Evolutionary conservation across 108 stramenopile genomes (phyloP).

Genomic region (Ochromonas danica): DNA sequence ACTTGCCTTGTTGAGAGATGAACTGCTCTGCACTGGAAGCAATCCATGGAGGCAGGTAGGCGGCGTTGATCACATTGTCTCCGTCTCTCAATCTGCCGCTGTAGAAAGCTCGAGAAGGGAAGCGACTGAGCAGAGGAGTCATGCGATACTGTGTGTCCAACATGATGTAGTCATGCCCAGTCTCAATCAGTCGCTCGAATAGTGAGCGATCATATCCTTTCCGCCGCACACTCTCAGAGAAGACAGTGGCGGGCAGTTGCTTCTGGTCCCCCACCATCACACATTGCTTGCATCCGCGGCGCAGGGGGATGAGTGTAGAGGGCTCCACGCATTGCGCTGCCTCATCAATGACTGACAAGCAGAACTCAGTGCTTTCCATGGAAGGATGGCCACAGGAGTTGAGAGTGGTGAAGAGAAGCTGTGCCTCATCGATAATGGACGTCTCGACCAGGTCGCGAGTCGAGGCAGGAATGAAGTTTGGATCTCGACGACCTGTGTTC

Average conservation of each 20-base stretch:
- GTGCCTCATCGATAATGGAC: slow-evolving; percentile 77
- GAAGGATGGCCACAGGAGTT: slow-evolving; percentile 79
- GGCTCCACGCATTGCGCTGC: slow-evolving; percentile 95
- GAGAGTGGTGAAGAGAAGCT: slow-evolving; percentile 93
- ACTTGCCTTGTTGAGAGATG: too few relatives aligned
- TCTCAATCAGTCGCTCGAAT: slow-evolving; percentile 90
- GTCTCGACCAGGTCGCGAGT: slow-evolving; percentile 54
- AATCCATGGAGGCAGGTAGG: slow-evolving; percentile 38
- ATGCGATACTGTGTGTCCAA: slow-evolving; percentile 95
- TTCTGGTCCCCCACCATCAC: slow-evolving; percentile 95
- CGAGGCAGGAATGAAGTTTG: neutral
- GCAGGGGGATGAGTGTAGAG: slow-evolving; percentile 84
- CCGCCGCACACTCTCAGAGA: slow-evolving; percentile 69
- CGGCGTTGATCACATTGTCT: slow-evolving; percentile 38
- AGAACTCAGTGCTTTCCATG: slow-evolving; percentile 72
- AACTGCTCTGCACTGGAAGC: too few relatives aligned
- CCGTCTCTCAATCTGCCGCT: slow-evolving; percentile 59
- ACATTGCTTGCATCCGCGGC: slow-evolving; percentile 73
- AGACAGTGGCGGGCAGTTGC: slow-evolving; percentile 97
- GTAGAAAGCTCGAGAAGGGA: slow-evolving; percentile 80
- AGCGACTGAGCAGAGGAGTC: slow-evolving; percentile 91
- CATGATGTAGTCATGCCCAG: slow-evolving; percentile 82
- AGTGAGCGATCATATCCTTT: slow-evolving; percentile 86
- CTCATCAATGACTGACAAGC: slow-evolving; percentile 96
- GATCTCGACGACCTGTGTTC: neutral